Evolutionary conservation across 345 rosid genomes (phyloP).

Genomic region (Aegle marmelos): DNA sequence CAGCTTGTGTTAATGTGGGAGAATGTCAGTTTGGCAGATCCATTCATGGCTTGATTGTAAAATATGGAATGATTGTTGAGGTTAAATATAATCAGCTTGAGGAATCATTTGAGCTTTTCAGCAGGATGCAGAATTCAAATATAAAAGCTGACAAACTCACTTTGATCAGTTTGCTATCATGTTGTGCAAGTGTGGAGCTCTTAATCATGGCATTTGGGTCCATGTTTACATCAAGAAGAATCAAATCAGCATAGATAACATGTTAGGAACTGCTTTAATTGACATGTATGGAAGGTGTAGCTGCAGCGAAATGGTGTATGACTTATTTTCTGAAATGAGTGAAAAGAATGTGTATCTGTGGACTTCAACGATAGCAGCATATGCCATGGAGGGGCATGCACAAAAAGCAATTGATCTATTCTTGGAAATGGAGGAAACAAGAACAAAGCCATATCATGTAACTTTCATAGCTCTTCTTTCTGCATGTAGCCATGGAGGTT

Average conservation of each 20-base stretch:
- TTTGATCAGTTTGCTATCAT: conserved; percentile 5
- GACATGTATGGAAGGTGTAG: conserved; percentile 31
- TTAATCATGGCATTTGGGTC: conserved; percentile 25
- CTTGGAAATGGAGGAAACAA: conserved; percentile 22
- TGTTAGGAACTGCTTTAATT: conserved; percentile 20
- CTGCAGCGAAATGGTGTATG: background rate
- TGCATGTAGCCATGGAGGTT: conserved; percentile 28
- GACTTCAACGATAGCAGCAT: conserved; percentile 6
- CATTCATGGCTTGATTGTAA: background rate
- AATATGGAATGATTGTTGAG: conserved; percentile 2
- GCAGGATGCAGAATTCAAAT: conserved; percentile 21
- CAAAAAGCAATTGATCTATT: background rate
- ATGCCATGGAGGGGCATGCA: background rate
- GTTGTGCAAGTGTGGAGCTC: conserved; percentile 14
- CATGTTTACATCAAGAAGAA: conserved; percentile 24
- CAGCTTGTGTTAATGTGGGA: conserved; percentile 15
- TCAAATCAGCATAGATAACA: background rate
- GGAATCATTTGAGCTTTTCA: background rate
- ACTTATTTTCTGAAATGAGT: conserved; percentile 1
- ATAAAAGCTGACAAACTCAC: conserved; percentile 24
- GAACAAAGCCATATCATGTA: conserved; percentile 7
- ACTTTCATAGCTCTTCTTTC: conserved; percentile 25
- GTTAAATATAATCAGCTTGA: background rate
- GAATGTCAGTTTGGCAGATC: conserved; percentile 7
- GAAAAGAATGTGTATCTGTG: background rate